Evolutionary conservation across 768 basidiomycete genomes (phyloP), one percentile per base, ranked within the genome.

Genomic region (Tricholomella constricta): DNA sequence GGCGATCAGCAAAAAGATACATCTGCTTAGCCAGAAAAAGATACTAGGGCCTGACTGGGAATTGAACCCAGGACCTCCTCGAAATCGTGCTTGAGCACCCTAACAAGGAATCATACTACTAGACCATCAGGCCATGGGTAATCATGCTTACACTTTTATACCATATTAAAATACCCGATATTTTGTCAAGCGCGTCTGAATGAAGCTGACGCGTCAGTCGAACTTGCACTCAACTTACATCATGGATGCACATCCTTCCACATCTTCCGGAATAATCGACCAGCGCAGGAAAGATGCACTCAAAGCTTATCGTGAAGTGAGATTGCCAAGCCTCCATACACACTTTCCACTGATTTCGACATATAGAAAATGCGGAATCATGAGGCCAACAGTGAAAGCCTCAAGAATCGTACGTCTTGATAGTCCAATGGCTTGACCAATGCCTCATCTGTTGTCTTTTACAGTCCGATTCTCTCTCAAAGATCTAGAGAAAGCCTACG

Each of bases 341-440:
- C 3, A 48, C 23, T 6, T 17, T 35, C 25, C 55, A 19, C 52
- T 51, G 20, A 65, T 43, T 50, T 48, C 37, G 10, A 47, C 22
- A 20, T 54, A 17, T 63, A 98, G 96, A 99, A 98, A 92, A 86
- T 98, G 82, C 86, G 85, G 59, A 83, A 85, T 55, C 97, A 99
- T 69, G 92, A 96, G 75, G 75, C 78, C 44, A 89, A 85, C 59
- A 90, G 91, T 63, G 86, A 92, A 62, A 89, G 79, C 65, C 77
- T 99, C 61, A 98, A 97, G 84, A 92, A 86, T 61, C 76, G 96
- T 98, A 61, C 62, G 91, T 77, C 15, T 31, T 32, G 31, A 9
- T 10, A 4, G 9, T 14, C 31, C 31, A 9, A 6, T 37, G n/a
- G 14, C 48, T 17, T 7, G 9, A 29, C 6, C 23, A 25, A 19